Evolutionary conservation across 1,139 yeast species (phyloP).

Genomic region (Saccharomycopsis hybrid): DNA sequence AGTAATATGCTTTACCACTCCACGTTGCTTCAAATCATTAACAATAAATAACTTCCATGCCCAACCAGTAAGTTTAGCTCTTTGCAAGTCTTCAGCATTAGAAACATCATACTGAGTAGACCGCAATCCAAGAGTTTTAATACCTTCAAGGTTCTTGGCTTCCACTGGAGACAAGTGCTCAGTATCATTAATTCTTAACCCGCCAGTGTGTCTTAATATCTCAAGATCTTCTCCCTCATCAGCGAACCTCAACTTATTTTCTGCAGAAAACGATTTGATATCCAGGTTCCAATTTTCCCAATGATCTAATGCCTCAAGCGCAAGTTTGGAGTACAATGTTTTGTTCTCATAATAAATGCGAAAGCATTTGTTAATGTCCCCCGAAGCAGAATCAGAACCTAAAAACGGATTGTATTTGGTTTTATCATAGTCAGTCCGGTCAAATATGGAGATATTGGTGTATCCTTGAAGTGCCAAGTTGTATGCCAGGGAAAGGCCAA

Average conservation of each 20-base stretch:
- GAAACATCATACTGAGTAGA: conserved; percentile 30
- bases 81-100: conserved; percentile 27
- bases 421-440: conserved; percentile 29
- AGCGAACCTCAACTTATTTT: conserved; percentile 25
- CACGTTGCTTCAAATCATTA: conserved; percentile 22
- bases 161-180: conserved; percentile 25
- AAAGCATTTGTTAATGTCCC: conserved; percentile 37
- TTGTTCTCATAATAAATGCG: conserved; percentile 36
- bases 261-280: conserved; percentile 20
- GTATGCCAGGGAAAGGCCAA: conserved; percentile 41
- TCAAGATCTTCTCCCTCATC: conserved; percentile 22
- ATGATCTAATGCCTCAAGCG: conserved; percentile 31
- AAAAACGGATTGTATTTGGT: conserved; percentile 28
- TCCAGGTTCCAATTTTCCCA: conserved; percentile 33
- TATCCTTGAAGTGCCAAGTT: conserved; percentile 30
- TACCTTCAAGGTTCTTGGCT: conserved; percentile 26
- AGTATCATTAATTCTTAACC: conserved; percentile 28
- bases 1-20: conserved; percentile 22
- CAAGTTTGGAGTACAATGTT: conserved; percentile 34
- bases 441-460: conserved; percentile 30
- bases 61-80: conserved; percentile 29
- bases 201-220: conserved; percentile 29
- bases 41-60: conserved; percentile 25
- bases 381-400: conserved; percentile 37
- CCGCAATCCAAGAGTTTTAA: conserved; percentile 28